phyloP scores from a whole-genome alignment of 306 rosid species.

The Carpinus viminea region DNA sequence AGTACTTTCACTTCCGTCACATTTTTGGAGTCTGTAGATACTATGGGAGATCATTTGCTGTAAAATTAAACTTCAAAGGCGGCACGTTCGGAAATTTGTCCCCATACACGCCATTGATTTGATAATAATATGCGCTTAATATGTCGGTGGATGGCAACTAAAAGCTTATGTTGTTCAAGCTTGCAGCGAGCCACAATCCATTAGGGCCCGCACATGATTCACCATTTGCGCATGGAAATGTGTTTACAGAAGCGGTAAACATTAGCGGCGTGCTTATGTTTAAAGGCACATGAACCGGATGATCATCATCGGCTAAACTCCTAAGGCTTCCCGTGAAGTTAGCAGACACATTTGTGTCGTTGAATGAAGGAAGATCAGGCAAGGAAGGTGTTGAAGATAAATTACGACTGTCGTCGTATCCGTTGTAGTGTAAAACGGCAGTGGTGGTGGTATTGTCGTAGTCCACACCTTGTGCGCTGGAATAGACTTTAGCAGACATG shows the following conservation, averaged over 20 bases:
- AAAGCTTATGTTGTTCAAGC: conserved; percentile 67
- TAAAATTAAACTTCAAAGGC: conserved; percentile 41
- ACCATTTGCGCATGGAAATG: conserved; percentile 34
- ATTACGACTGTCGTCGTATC: background rate
- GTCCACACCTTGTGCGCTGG: background rate
- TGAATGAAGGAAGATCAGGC: conserved; percentile 51
- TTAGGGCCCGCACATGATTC: conserved; percentile 12
- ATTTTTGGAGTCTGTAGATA: conserved; percentile 22
- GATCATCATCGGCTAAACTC: conserved; percentile 38
- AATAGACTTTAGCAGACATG: conserved; percentile 59
- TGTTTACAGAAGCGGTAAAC: conserved; percentile 42
- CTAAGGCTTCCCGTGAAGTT: conserved; percentile 33
- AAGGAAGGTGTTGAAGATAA: conserved; percentile 27
- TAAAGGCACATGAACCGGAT: conserved; percentile 43
- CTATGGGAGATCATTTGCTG: conserved; percentile 32
- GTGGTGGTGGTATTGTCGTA: conserved; percentile 52
- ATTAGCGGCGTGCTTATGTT: conserved; percentile 27
- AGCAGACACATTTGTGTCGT: conserved; percentile 41
- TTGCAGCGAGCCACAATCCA: conserved; percentile 37
- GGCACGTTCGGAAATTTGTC: conserved; percentile 40
- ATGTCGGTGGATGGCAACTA: conserved; percentile 25
- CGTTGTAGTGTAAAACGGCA: conserved; percentile 42
- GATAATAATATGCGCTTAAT: conserved; percentile 47
- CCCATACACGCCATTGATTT: conserved; percentile 35
- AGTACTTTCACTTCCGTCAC: conserved; percentile 45